phyloP scores from a whole-genome alignment of 768 basidiomycete genomes.

The Amanita jacksonii region DNA sequence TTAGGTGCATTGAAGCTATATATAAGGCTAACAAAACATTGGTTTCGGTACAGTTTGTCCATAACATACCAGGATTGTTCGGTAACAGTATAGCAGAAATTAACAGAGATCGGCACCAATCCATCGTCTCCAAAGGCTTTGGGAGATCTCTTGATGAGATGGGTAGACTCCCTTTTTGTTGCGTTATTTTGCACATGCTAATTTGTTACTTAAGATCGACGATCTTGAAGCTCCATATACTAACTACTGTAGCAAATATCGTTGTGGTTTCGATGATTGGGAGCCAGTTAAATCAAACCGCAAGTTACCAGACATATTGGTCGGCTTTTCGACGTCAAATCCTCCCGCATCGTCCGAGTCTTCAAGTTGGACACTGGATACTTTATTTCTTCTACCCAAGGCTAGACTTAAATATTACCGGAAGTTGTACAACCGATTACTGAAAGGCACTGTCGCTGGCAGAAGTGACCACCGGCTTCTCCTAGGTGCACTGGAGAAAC shows the following conservation, averaged over 20 bases:
- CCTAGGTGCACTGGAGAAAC: conserved; percentile 67
- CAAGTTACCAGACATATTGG: conserved; percentile 58
- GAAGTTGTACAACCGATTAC: conserved; percentile 75
- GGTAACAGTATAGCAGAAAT: conserved; percentile 47
- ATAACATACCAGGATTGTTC: conserved; percentile 10
- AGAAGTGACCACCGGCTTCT: conserved; percentile 80
- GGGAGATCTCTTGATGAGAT: conserved; percentile 93
- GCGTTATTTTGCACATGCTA: neutral
- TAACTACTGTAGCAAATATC: conserved; percentile 64
- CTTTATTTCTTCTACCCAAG: conserved; percentile 81
- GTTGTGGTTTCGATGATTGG: conserved; percentile 77
- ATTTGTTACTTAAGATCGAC: conserved; percentile 56
- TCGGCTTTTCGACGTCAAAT: conserved; percentile 52
- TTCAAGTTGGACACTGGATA: conserved; percentile 73
- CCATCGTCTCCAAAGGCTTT: conserved; percentile 90
- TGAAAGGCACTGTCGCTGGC: conserved; percentile 82
- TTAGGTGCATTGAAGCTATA: conserved; percentile 83
- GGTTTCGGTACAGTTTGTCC: conserved; percentile 44
- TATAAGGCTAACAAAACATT: conserved; percentile 87
- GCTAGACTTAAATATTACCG: conserved; percentile 84
- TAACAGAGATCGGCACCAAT: conserved; percentile 89
- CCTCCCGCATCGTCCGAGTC: conserved; percentile 46
- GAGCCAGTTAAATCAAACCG: conserved; percentile 69
- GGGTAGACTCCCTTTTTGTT: conserved; percentile 49
- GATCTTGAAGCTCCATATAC: conserved; percentile 86